Evolutionary conservation across 768 basidiomycete species (phyloP).

Genomic region (Hypsizygus marmoreus): DNA sequence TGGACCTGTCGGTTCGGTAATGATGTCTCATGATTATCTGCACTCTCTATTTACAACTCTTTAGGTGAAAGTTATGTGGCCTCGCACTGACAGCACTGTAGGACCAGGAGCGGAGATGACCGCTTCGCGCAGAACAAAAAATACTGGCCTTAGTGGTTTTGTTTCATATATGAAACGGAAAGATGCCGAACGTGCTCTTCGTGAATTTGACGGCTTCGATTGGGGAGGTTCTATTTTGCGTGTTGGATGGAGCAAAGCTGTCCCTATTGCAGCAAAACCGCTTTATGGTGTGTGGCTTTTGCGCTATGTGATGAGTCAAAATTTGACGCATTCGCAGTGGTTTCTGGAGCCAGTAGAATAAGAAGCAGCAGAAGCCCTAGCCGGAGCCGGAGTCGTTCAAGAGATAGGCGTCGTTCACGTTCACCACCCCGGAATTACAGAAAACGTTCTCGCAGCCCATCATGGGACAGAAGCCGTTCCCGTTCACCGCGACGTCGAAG

Average conservation of each 20-base stretch:
- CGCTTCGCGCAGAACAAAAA: constrained; percentile 66
- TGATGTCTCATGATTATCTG: constrained; percentile 20
- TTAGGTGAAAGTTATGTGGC: constrained; percentile 98
- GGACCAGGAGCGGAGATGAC: constrained; percentile 82
- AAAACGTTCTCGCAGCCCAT: constrained; percentile 51
- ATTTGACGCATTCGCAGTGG: constrained; percentile 13
- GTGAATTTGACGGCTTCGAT: constrained; percentile 89
- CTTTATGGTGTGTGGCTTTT: constrained; percentile 66
- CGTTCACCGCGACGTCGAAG: constrained; percentile 40
- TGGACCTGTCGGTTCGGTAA: constrained; percentile 91
- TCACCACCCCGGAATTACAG: constrained; percentile 41
- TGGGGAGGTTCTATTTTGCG: constrained; percentile 90
- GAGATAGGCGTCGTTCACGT: constrained; percentile 41
- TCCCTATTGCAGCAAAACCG: constrained; percentile 77
- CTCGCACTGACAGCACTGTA: constrained; percentile 70
- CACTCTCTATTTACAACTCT: background rate
- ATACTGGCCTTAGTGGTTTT: constrained; percentile 87
- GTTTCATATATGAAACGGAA: constrained; percentile 95
- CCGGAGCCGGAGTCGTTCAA: constrained; percentile 42
- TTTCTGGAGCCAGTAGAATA: constrained; percentile 17
- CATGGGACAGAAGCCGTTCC: constrained; percentile 45
- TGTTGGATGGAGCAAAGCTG: constrained; percentile 97
- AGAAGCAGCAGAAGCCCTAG: constrained; percentile 30
- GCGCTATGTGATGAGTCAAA: background rate
- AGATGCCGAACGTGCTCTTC: constrained; percentile 87